Conservation (phyloP, 108 stramenopile genomes). For the Licmophora abbreviata region DNA sequence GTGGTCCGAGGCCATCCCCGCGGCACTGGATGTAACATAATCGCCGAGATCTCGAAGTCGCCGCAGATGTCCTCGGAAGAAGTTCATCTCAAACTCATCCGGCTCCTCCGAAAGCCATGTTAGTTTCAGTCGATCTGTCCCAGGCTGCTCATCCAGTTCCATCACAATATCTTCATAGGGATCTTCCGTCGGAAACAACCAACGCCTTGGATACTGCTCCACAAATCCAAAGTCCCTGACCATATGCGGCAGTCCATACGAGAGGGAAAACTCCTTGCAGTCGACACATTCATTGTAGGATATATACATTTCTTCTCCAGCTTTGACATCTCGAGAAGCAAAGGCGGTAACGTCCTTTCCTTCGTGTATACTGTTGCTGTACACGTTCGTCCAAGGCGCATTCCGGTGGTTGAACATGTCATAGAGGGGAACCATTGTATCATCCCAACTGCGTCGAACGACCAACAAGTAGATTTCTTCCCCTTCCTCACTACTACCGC, state of each 20-base stretch:
- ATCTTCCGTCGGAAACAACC: slow-evolving; percentile 31
- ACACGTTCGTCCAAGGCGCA: slow-evolving; percentile 5
- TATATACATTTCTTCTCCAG: slow-evolving; percentile 57
- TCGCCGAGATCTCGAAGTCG: background rate
- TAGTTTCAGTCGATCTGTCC: too few relatives aligned
- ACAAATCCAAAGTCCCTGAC: slow-evolving; percentile 74
- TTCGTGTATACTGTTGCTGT: slow-evolving; percentile 3
- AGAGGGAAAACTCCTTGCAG: too few relatives aligned
- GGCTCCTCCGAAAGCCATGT: background rate
- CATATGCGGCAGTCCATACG: slow-evolving; percentile 55
- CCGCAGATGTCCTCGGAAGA: background rate
- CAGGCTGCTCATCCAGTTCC: slow-evolving; percentile 21
- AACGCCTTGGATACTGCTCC: slow-evolving; percentile 60
- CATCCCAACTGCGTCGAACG: slow-evolving; percentile 13
- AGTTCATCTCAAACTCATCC: background rate
- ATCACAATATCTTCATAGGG: slow-evolving; percentile 11
- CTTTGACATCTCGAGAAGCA: slow-evolving; percentile 30
- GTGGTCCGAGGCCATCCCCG: too few relatives aligned
- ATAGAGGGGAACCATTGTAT: slow-evolving; percentile 19
- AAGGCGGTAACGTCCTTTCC: slow-evolving; percentile 18
- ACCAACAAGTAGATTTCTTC: slow-evolving; percentile 11
- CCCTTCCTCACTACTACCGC: background rate
- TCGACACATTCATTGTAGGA: slow-evolving; percentile 74
- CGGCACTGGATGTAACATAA: too few relatives aligned
- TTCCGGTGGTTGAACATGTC: slow-evolving; percentile 17